Evolutionary conservation across 208 protist species (phyloP).

Genomic region (Trypanosoma vivax): DNA sequence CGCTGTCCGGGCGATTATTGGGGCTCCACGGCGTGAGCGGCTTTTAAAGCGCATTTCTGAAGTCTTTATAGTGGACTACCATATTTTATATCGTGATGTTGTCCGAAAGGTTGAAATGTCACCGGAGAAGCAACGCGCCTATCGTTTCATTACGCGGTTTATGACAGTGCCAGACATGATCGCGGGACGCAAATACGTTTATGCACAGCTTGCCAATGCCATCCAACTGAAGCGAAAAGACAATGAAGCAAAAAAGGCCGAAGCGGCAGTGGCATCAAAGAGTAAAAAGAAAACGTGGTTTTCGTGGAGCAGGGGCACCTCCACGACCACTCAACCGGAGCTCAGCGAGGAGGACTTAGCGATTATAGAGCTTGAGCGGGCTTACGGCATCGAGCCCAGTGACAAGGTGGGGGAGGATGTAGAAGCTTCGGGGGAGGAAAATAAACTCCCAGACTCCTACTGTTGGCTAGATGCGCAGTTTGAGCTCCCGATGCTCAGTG

Average conservation of each 20-base stretch:
- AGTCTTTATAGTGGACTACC: constrained; percentile 57
- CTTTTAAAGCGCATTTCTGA: constrained; percentile 57
- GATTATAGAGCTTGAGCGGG: constrained; percentile 42
- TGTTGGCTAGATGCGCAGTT: constrained; percentile 57
- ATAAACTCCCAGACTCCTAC: constrained; percentile 52
- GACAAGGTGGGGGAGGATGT: constrained; percentile 25
- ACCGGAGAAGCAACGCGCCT: constrained; percentile 44
- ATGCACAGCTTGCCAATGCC: constrained; percentile 67
- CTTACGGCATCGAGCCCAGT: constrained; percentile 60
- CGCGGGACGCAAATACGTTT: constrained; percentile 56
- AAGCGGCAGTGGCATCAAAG: constrained; percentile 25
- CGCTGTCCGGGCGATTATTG: constrained; percentile 32
- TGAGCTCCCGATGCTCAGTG: constrained; percentile 42
- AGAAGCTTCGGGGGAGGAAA: constrained; percentile 7
- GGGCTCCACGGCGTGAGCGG: constrained; percentile 30
- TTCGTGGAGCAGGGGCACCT: constrained; percentile 27
- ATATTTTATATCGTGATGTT: constrained; percentile 65
- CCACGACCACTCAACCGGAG: constrained; percentile 18
- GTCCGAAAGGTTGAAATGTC: constrained; percentile 62
- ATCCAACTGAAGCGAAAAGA: constrained; percentile 68
- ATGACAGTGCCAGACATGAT: constrained; percentile 80
- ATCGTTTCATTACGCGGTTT: constrained; percentile 72
- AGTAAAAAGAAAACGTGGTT: constrained; percentile 41
- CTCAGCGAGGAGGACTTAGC: constrained; percentile 43
- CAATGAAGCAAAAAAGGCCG: constrained; percentile 46